Conservation (phyloP, 139 green algal species). For the Closterium sp. region DNA sequence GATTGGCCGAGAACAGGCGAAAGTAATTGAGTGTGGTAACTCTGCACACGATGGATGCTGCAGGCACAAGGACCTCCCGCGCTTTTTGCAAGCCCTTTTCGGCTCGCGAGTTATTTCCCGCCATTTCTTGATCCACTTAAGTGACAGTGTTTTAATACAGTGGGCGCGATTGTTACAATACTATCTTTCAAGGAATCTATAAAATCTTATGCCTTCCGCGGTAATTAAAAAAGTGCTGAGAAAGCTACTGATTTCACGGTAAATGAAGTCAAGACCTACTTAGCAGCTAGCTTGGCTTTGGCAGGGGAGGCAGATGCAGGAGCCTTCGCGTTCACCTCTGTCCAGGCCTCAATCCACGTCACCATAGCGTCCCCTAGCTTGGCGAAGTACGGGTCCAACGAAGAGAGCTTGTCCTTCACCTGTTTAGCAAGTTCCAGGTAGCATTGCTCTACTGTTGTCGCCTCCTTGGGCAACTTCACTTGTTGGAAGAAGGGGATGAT, state of each 20-base stretch:
- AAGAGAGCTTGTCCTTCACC: slow-evolving; percentile 71
- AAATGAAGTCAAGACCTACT: background rate
- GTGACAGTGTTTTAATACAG: no score
- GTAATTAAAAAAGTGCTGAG: background rate
- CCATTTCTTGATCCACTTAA: background rate
- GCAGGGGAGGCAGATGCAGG: background rate
- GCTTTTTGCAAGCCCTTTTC: background rate
- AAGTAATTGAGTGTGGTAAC: background rate
- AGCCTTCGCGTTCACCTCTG: slow-evolving; percentile 66
- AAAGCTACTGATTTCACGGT: no score
- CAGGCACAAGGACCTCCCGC: background rate
- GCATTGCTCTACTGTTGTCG: slow-evolving; percentile 63
- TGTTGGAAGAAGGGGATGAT: slow-evolving; percentile 67
- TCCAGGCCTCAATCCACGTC: slow-evolving; percentile 84
- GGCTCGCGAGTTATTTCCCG: background rate
- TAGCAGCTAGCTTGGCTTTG: background rate
- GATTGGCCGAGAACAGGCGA: background rate
- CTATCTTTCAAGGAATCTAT: no score
- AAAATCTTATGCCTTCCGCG: no score
- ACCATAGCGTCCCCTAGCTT: slow-evolving; percentile 92
- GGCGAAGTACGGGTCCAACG: slow-evolving; percentile 92
- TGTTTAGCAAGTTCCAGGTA: slow-evolving; percentile 85
- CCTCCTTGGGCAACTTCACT: slow-evolving; percentile 67
- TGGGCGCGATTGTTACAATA: no score
- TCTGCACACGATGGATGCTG: background rate